A percentile compares a stretch with the other conserved stretches of the same genome.
These are phyloP conservation scores for Pseudoturritis turrita DNA, from an alignment of 345 rosid genomes.

Conservation along the genomic window DNA sequence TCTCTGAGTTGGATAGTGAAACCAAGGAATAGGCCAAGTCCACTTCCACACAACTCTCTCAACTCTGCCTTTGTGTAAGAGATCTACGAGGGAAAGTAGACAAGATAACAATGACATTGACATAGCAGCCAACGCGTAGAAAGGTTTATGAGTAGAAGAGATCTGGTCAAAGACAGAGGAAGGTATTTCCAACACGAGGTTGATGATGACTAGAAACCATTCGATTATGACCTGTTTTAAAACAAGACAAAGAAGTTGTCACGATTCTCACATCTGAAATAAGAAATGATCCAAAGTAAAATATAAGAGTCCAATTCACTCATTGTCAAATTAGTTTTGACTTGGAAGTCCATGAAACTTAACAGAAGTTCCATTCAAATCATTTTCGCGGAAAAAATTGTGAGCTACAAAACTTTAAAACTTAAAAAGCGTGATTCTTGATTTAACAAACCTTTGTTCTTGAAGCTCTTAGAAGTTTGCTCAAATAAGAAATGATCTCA, in stretches of 20 bases:
- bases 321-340: background rate
- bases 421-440: background rate
- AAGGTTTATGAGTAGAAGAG: conserved; percentile 7
- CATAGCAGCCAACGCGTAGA: conserved; percentile 14
- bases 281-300: no score
- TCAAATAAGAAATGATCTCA: no score
- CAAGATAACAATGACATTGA: background rate
- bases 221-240: conserved; percentile 7
- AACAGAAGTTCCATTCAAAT: background rate
- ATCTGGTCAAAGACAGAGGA: conserved; percentile 13
- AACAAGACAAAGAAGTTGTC: background rate
- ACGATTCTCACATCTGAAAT: background rate
- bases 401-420: background rate
- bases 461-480: conserved; percentile 18
- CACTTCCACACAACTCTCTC: conserved; percentile 28
- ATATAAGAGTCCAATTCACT: background rate
- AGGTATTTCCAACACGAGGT: conserved; percentile 17
- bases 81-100: conserved; percentile 16
- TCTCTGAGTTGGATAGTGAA: conserved; percentile 24
- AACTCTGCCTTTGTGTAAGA: conserved; percentile 21
- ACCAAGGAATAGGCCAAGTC: conserved; percentile 31
- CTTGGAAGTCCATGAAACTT: background rate
- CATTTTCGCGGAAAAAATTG: background rate
- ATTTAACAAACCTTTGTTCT: conserved; percentile 14
- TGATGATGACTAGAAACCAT: conserved; percentile 17